Conservation (phyloP, 208 protist species). For the Acanthamoeba sp. region DNA sequence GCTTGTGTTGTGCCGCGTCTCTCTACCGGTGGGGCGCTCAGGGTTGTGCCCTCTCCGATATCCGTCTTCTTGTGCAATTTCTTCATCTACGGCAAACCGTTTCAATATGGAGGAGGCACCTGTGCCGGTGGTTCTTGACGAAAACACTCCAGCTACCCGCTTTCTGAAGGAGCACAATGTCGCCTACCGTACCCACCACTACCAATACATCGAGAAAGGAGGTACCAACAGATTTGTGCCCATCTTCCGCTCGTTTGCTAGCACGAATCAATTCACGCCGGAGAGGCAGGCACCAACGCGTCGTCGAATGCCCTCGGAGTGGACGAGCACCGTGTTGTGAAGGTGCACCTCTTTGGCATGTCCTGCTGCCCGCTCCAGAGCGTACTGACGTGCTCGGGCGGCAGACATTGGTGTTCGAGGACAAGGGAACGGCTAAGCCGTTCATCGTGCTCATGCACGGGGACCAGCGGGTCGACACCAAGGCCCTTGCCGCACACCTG, state of each 20-base stretch:
- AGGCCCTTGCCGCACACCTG: constrained; percentile 23
- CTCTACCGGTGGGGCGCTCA: no score
- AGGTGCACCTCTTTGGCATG: neutral
- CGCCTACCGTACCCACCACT: neutral
- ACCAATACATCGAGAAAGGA: constrained; percentile 53
- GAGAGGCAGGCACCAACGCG: neutral
- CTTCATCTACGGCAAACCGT: no score
- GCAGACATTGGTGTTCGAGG: constrained; percentile 35
- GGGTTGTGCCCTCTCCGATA: no score
- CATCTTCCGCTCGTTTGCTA: neutral
- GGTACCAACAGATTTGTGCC: neutral
- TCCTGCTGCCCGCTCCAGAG: neutral
- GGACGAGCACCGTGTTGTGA: constrained; percentile 35
- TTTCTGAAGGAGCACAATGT: neutral
- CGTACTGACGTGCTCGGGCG: neutral
- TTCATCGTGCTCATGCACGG: constrained; percentile 55
- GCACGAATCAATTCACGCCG: neutral
- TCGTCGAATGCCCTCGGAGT: constrained; percentile 11
- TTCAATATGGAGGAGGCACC: no score
- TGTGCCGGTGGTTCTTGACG: neutral
- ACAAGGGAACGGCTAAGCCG: neutral
- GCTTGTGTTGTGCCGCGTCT: neutral
- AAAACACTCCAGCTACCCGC: constrained; percentile 20
- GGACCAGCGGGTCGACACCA: constrained; percentile 4
- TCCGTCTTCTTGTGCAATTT: neutral